These are phyloP conservation scores for Capsella rubella DNA, from an alignment of 441 rosid species.

Conservation along the genomic window DNA sequence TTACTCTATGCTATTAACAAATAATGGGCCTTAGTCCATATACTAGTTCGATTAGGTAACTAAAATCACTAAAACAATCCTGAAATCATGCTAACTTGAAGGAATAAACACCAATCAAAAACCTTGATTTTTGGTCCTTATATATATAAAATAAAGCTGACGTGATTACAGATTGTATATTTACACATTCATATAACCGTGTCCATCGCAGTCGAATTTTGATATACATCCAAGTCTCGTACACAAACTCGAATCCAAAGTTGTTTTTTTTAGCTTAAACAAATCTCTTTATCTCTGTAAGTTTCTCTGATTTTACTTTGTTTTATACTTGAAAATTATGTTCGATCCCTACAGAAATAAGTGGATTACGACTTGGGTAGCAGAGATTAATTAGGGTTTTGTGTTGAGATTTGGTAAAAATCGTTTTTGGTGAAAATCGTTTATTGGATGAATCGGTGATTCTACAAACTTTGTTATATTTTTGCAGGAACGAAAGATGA, in stretches of 20 bases:
- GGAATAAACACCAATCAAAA: neutral
- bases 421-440: neutral
- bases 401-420: neutral
- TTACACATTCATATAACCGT: neutral
- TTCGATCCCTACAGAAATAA: neutral
- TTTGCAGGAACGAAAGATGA: conserved; percentile 12
- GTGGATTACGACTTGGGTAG: neutral
- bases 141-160: neutral
- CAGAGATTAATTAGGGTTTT: conserved; percentile 14
- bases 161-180: neutral
- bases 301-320: neutral
- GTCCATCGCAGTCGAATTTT: neutral
- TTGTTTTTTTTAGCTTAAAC: neutral
- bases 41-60: neutral
- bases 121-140: neutral
- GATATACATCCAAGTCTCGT: neutral
- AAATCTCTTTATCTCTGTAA: neutral
- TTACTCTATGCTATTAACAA: neutral
- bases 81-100: conserved; percentile 4
- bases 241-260: neutral
- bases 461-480: neutral
- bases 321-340: neutral
- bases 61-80: neutral
- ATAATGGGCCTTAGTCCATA: conserved; percentile 18
- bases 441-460: neutral